Base-by-base conservation (phyloP, 257 asterid species). In the Voacanga thouarsii region DNA sequence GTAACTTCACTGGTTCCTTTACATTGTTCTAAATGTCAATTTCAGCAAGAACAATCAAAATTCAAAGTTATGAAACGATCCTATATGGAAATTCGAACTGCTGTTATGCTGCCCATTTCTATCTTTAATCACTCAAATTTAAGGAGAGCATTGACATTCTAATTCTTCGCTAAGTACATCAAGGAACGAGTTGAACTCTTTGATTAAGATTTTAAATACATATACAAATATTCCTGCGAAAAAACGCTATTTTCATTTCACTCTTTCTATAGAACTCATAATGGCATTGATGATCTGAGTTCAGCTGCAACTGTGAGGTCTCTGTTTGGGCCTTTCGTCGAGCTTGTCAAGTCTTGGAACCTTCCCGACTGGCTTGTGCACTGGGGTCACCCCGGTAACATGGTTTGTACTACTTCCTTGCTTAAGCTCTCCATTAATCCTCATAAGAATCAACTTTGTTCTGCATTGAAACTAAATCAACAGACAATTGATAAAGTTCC, bases 301-400 rank as follows among this genome's bases (percentile, higher is more conserved):
- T 78, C 92, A 94, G 97, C 97, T 83, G 74, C 85, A 74, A 86
- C 91, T 16, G 86, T 91, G 77, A 88, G 86, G 21, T 90, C 98
- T 81, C 79, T 90, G 33, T 87, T 89, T 77, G 86, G 88, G 49
- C 96, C 97, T 33, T 80, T 83, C 43, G 96, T 90, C 18, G 98
- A 92, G 87, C 77, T 94, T 51, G 87, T 93, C 28, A 88, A 90
- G 77, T 91, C 98, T 63, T 88, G 72, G 89, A 84, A 88, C 84
- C 89, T 92, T 59, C 99, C 97, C 0, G 96, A 77, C 41, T 92
- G 96, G 98, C 97, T 95, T 44, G 96, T 93, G 37, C 99, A 95
- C 74, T 95, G 98, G 98, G 98, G 99, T 71, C 98, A 92, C 74
- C 99, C 99, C 3, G 97, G 93, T 23, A 94, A 94, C 90, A 92